Base-by-base conservation (phyloP, 2,329 filamentous ascomycete species). In the Byssoonygena ceratinophila region DNA sequence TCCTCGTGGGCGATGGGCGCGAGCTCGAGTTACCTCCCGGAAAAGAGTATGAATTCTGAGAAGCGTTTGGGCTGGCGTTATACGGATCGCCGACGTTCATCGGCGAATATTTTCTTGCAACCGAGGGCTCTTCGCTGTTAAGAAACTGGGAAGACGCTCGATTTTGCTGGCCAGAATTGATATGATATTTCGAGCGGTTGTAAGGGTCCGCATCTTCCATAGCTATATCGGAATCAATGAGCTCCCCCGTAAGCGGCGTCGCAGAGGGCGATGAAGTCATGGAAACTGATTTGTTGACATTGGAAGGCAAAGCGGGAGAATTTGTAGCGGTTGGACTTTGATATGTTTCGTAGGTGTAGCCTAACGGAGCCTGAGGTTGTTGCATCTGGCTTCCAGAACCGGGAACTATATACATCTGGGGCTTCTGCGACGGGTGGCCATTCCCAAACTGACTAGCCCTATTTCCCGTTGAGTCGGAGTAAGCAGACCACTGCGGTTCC, bases 141-240 rank as follows among this genome's bases (percentile, higher is more conserved):
- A 82, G 71, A 59, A 84, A 85, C 67, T 91, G 84, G 61, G 88
- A 80, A 57, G 80, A 87, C 55, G 81, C 75, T 60, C 91, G 82
- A 59, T 56, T 66, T 63, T 88, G 81, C 66, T 90, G 85, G 68
- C 89, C 85, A 68, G 81, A 81, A 60, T 87, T 82, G 71, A 88
- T 81, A 55, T 86, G 80, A 69, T 95, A 94, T 70, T 94, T 94
- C 64, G 87, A 82, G 68, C 83, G 81, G 63, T 85, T 83, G 71
- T 94, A 94, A 45, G 86, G 81, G 68, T 95, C 90, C 56, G 81
- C 81, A 69, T 95, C 90, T 70, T 92, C 87, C 90, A 96, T 96
- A 56, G 83, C 75, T 54, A 87, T 77, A 70, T 90, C 85, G 63
- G 82, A 80, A 66, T 85, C 87, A 59, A 80, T 79, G 64, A 72